These are phyloP conservation scores for Trichothecium roseum DNA, from an alignment of 2,329 filamentous ascomycete species.

Conservation along the genomic window DNA sequence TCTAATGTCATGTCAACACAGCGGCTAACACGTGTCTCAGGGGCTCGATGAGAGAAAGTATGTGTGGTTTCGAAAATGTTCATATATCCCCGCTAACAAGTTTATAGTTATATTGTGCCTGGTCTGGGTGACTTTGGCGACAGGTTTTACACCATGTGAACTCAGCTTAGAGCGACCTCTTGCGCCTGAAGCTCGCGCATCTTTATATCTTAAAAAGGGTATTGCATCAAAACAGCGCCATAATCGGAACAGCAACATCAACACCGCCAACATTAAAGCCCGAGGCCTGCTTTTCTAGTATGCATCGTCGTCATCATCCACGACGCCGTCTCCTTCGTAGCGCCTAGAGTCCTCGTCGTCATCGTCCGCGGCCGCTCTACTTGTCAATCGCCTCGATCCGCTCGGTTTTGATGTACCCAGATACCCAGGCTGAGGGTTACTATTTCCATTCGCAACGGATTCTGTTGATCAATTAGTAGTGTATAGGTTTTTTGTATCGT, in stretches of 20 bases:
- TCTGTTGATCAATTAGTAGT: constrained; percentile 21
- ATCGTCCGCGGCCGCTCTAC: constrained; percentile 1
- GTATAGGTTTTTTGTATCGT: constrained; percentile 1
- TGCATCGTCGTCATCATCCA: constrained; percentile 39
- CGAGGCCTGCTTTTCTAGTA: neutral
- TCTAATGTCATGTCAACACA: neutral
- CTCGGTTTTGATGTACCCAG: constrained; percentile 14
- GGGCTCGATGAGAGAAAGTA: constrained; percentile 95
- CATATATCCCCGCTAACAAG: constrained; percentile 22
- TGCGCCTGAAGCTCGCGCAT: neutral
- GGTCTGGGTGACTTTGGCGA: constrained; percentile 94
- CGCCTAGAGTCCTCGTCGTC: constrained; percentile 38
- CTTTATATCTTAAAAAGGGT: neutral
- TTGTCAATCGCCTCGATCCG: constrained; percentile 4
- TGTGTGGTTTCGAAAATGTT: constrained; percentile 19
- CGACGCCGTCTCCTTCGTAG: constrained; percentile 44
- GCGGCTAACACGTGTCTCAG: constrained; percentile 19
- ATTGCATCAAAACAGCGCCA: neutral
- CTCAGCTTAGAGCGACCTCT: too few relatives aligned
- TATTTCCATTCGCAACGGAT: constrained; percentile 37
- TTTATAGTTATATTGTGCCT: constrained; percentile 78
- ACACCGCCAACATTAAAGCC: constrained; percentile 2
- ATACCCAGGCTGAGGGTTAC: constrained; percentile 15
- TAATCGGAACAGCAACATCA: neutral
- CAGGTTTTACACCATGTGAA: constrained; percentile 81